phyloP scores from a whole-genome alignment of 73 alveolate genomes.

The Stentor coeruleus region DNA sequence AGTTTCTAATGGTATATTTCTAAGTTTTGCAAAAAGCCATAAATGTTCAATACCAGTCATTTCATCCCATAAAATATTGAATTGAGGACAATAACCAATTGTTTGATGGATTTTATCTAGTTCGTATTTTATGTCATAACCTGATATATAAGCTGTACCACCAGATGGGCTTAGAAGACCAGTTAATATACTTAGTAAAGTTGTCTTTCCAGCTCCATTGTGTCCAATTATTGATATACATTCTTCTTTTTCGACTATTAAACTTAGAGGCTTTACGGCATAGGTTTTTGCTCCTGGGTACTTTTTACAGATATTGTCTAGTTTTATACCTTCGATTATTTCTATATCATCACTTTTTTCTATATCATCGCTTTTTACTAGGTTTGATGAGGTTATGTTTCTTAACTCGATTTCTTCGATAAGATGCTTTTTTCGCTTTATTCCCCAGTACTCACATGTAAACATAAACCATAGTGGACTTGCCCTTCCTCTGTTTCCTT shows the following conservation, averaged over 20 bases:
- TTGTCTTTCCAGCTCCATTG: slow-evolving; percentile 48
- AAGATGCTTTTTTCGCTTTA: no score
- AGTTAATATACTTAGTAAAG: slow-evolving; percentile 51
- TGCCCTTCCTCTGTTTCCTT: slow-evolving; percentile 42
- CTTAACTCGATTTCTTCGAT: no score
- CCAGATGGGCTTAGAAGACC: slow-evolving; percentile 60
- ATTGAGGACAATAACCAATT: slow-evolving; percentile 32
- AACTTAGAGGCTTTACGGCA: slow-evolving; percentile 42
- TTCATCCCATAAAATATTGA: slow-evolving; percentile 80
- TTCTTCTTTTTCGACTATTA: slow-evolving; percentile 51
- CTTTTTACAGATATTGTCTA: slow-evolving; percentile 43
- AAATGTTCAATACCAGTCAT: slow-evolving; percentile 84
- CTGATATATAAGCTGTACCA: slow-evolving; percentile 13
- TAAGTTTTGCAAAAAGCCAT: slow-evolving; percentile 56
- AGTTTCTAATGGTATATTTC: slow-evolving; percentile 52
- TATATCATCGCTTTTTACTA: slow-evolving; percentile 35
- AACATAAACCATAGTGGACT: slow-evolving; percentile 45
- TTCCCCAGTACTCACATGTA: slow-evolving; percentile 35
- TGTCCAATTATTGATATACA: slow-evolving; percentile 44
- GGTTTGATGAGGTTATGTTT: slow-evolving; percentile 23
- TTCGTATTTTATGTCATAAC: not conserved
- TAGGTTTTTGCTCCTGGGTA: slow-evolving; percentile 33
- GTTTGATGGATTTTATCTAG: not conserved
- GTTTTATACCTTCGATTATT: slow-evolving; percentile 37
- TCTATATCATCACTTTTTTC: slow-evolving; percentile 22